phyloP scores from a whole-genome alignment of 768 basidiomycete species.

The Macrolepiota dolichaula region DNA sequence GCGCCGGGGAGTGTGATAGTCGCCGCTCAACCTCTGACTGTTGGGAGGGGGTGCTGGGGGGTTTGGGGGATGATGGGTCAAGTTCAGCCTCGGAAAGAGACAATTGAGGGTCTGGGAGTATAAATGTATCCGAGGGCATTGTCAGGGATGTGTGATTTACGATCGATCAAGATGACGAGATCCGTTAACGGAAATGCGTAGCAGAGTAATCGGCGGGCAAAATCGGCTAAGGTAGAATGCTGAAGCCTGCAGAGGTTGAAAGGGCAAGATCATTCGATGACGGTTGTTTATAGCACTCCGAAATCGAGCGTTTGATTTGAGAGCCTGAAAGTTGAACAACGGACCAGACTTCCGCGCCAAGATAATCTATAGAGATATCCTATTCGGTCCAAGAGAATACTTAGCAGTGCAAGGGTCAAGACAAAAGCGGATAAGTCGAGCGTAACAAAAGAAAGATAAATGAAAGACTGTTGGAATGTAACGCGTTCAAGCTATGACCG shows the following conservation, averaged over 20 bases:
- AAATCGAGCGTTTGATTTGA: not conserved
- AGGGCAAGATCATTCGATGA: not conserved
- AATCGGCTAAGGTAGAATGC: not conserved
- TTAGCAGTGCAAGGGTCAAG: not conserved
- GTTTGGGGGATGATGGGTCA: conserved; percentile 23
- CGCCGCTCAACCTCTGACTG: conserved; percentile 20
- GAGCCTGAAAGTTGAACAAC: not conserved
- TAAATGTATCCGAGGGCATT: not conserved
- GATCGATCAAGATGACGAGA: not conserved
- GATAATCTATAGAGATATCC: not conserved
- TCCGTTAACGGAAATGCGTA: not conserved
- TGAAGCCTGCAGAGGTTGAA: not conserved
- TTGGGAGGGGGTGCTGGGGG: conserved; percentile 22
- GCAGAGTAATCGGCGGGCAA: not conserved
- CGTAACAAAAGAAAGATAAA: conserved; percentile 4
- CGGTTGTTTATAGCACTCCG: conserved; percentile 3
- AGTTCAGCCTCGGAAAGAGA: conserved; percentile 14
- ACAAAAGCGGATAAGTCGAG: conserved; percentile 10
- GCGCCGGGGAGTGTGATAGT: conserved; percentile 11
- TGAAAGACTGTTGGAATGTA: not conserved
- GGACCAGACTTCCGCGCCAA: conserved; percentile 4
- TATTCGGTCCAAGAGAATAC: conserved; percentile 7
- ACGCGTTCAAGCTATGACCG: not conserved
- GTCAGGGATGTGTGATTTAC: not conserved
- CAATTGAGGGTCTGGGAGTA: conserved; percentile 4